These are phyloP conservation scores for Candida koratica DNA, from an alignment of 805 yeast genomes.

Conservation along the genomic window DNA sequence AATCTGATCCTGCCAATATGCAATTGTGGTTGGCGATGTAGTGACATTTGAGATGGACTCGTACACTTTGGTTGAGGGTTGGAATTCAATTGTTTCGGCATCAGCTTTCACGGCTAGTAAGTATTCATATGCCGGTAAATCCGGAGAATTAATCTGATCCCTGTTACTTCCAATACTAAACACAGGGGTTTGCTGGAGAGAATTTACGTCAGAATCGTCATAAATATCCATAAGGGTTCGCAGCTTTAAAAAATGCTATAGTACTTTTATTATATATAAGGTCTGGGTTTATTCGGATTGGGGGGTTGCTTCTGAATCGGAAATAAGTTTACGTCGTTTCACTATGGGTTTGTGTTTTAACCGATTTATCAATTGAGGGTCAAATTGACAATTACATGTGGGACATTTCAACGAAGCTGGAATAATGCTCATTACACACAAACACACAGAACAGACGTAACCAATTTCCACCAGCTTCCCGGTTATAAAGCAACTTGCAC, in stretches of 20 bases:
- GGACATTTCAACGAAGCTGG: constrained; percentile 76
- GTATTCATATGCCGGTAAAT: constrained; percentile 6
- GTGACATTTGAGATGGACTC: neutral
- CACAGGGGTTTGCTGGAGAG: constrained; percentile 2
- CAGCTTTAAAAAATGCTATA: no score
- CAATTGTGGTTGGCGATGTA: neutral
- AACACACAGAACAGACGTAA: constrained; percentile 90
- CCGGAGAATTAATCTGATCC: neutral
- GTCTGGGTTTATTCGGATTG: no score
- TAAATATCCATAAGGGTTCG: no score
- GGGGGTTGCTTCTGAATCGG: constrained; percentile 2
- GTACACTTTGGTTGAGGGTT: neutral
- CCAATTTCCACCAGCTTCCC: constrained; percentile 92
- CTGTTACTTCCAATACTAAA: neutral
- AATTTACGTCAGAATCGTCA: neutral
- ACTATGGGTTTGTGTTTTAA: constrained; percentile 61
- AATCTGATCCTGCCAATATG: constrained; percentile 6
- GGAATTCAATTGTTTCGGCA: constrained; percentile 4
- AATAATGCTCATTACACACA: constrained; percentile 68
- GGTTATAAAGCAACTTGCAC: constrained; percentile 91
- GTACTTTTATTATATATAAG: no score
- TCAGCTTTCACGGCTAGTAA: constrained; percentile 6
- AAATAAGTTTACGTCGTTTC: constrained; percentile 30
- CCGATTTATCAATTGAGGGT: constrained; percentile 54
- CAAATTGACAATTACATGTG: constrained; percentile 79